Evolutionary conservation across 768 basidiomycete genomes (phyloP), one percentile per base, ranked within the genome.

Genomic region (Coprinellus micaceus): DNA sequence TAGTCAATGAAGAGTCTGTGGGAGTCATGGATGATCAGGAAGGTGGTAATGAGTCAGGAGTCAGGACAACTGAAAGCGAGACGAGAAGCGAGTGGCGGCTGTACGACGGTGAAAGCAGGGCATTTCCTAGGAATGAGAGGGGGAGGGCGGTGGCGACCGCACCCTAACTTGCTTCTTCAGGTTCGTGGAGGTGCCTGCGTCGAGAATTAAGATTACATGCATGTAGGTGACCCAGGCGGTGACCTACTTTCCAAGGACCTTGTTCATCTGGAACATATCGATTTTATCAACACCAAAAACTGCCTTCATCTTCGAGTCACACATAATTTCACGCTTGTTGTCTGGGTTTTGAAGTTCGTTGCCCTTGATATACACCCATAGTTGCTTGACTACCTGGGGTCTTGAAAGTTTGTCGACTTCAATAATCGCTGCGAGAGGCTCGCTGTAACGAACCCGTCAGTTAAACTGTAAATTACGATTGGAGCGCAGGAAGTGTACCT

Each of bases 211-310:
- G 46, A 19, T 26, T 36, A 10, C 45, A 28, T 43, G 7, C 36
- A 9, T 43, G 7, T 9, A 5, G 13, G n/a, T 10, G n/a, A 43
- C 10, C 15, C 6, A 5, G 40, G 54, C 17, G 41, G 37, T 36
- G 6, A 73, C 81, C 68, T 63, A 93, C 88, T 86, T 77, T 67
- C 89, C 88, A 55, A 96, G 74, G 25, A 88, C 80, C 71, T 95
- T 93, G 79, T 95, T 96, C 94, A 96, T 96, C 61, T 78, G 84
- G 74, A 96, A 95, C 92, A 95, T 95, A 71, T 91, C 85, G 55
- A 97, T 83, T 68, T 84, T 89, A 60, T 92, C 89, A 12, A 82
- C 80, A 55, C 80, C 81, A 69, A 98, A 96, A 21, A 96, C 82
- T 5, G 85, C 82, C 64, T 79, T 80, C 62, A 97, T 67, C 17